Base-by-base conservation (phyloP, 257 asterid species). In the Eustoma russellianum region DNA sequence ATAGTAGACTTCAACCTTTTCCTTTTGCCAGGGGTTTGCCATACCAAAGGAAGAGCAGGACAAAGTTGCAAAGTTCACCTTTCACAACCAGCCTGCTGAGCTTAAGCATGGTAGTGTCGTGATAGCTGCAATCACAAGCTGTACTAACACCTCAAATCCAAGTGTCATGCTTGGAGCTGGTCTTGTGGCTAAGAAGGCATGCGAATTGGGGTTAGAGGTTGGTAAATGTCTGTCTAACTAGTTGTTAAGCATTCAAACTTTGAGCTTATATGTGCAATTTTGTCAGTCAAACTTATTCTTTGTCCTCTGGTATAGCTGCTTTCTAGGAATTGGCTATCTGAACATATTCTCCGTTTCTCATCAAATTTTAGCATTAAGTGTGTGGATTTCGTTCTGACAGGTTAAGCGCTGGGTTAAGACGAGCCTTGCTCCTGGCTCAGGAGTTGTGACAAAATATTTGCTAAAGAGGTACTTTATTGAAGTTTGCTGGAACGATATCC, bases 121-220 rank as follows among this genome's bases (percentile, higher is more conserved):
- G 38, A 89, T 89, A 33, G 97, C 95, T 48, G 95, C 95, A 62
- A 86, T 89, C 52, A 89, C 97, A 46, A 89, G 97, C 50, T 89
- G 97, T 69, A 89, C 95, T 55, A 86, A 89, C 74, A 89, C 97
- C 52, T 89, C 97, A 46, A 89, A 89, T 79, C 97, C 97, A 52
- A 89, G 94, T 74, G 95, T 89, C 67, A 89, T 89, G 97, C 94
- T 89, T 71, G 97, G 97, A 61, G 97, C 97, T 65, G 97, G 86
- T 62, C 93, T 89, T 51, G 97, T 89, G 47, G 95, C 95, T 5
- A 89, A 89, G 83, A 89, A 81, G 75, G 95, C 97, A 30, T 86
- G 88, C 44, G 95, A 89, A 66, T 62, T 89, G 65, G 95, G 97
- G 5, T 66, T 89, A 65, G 83, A 88, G 95, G 97, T 88, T 59